A percentile compares a stretch with the other conserved stretches of the same genome.
phyloP scores from a whole-genome alignment of 1,139 yeast genomes.

The Sugiyamaella grinbergsii region DNA sequence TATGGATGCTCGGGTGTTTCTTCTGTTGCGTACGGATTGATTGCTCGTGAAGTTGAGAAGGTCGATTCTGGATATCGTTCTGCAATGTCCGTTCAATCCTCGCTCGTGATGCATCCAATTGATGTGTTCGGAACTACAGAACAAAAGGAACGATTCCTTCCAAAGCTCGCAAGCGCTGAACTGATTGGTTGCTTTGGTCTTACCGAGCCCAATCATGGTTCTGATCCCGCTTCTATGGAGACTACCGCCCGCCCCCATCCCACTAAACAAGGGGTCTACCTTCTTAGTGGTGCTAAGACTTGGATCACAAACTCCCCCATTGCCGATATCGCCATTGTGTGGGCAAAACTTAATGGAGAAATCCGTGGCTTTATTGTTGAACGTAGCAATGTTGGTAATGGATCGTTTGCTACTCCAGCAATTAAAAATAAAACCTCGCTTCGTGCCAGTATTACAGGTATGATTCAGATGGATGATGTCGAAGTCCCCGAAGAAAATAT shows the following conservation, averaged over 20 bases:
- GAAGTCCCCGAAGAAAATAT: conserved; percentile 49
- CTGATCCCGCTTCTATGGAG: conserved; percentile 51
- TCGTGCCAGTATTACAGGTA: conserved; percentile 50
- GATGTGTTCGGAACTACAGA: conserved; percentile 47
- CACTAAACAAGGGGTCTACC: conserved; percentile 47
- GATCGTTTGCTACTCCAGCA: conserved; percentile 46
- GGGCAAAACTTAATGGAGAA: conserved; percentile 50
- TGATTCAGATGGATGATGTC: conserved; percentile 49
- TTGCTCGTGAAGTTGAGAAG: conserved; percentile 50
- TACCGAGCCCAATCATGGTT: conserved; percentile 51
- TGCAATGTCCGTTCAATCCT: conserved; percentile 51
- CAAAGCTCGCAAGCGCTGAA: conserved; percentile 48
- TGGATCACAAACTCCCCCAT: conserved; percentile 53
- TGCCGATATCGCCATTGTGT: conserved; percentile 47
- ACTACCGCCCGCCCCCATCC: conserved; percentile 48
- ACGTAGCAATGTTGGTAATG: conserved; percentile 39
- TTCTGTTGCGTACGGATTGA: conserved; percentile 48
- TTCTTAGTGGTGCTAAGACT: conserved; percentile 47
- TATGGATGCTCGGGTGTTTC: conserved; percentile 50
- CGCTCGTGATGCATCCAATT: conserved; percentile 50
- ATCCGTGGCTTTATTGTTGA: conserved; percentile 49
- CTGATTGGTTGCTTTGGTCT: conserved; percentile 50
- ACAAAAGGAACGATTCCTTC: conserved; percentile 47
- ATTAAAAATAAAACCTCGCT: conserved; percentile 46
- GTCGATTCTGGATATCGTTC: conserved; percentile 51